phyloP scores from a whole-genome alignment of 2,329 filamentous ascomycete genomes.

The Trichophyton verrucosum region DNA sequence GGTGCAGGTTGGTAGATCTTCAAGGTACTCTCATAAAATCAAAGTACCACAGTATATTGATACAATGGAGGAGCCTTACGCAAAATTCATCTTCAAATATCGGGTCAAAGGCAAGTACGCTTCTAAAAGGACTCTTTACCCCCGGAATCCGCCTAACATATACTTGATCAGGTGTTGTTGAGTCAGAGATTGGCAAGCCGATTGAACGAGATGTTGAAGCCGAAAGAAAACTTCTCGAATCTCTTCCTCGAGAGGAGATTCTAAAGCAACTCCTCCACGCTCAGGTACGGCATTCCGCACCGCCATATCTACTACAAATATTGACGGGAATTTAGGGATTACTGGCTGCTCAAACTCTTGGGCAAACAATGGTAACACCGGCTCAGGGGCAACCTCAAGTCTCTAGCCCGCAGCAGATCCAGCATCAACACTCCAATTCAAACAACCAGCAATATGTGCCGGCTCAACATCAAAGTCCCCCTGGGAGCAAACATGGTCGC shows the following conservation, averaged over 20 bases:
- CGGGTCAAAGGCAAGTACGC: slow-evolving; percentile 12
- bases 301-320: background rate
- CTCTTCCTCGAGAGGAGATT: slow-evolving; percentile 13
- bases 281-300: slow-evolving; percentile 8
- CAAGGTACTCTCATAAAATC: slow-evolving; percentile 21
- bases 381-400: background rate
- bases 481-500: background rate
- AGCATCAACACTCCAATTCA: background rate
- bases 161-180: slow-evolving; percentile 11
- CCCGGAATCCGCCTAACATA: background rate
- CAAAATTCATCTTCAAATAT: slow-evolving; percentile 25
- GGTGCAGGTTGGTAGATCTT: slow-evolving; percentile 20
- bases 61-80: slow-evolving; percentile 21
- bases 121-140: background rate
- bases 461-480: background rate
- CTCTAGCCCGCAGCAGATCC: background rate
- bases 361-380: background rate
- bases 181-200: slow-evolving; percentile 11
- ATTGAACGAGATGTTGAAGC: slow-evolving; percentile 13
- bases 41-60: slow-evolving; percentile 21
- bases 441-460: background rate
- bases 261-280: slow-evolving; percentile 16
- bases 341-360: background rate
- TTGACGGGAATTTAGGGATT: background rate
- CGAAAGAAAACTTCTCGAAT: slow-evolving; percentile 14